These are phyloP conservation scores for Orbilia quercus DNA, from an alignment of 2,329 filamentous ascomycete genomes.

Conservation along the genomic window DNA sequence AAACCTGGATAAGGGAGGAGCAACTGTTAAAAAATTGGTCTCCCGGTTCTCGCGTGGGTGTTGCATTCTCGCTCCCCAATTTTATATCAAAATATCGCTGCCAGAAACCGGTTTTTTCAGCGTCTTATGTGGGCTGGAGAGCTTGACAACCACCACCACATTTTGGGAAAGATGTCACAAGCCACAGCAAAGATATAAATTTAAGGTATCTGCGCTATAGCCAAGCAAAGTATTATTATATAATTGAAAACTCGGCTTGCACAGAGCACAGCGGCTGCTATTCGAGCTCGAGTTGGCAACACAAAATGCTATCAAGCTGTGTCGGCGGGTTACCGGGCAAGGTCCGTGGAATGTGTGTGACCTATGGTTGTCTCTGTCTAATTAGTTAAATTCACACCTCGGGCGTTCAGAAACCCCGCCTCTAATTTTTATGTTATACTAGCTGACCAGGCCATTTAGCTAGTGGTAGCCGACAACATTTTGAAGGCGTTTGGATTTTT, in stretches of 20 bases:
- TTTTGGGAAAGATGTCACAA: neutral
- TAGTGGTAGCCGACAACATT: no score
- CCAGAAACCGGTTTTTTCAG: constrained; percentile 2
- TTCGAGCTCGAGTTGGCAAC: neutral
- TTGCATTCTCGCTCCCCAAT: neutral
- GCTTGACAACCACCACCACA: neutral
- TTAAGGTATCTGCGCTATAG: no score
- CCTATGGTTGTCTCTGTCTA: neutral
- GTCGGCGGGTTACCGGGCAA: constrained; percentile 7
- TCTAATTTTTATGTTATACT: no score
- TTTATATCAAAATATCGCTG: neutral
- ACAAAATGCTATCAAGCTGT: neutral
- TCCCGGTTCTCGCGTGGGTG: no score
- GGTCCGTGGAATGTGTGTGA: constrained; percentile 16
- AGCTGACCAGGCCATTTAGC: no score
- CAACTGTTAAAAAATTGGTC: neutral
- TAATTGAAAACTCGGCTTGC: neutral
- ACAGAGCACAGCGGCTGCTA: neutral
- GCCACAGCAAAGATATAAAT: neutral
- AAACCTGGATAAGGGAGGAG: neutral
- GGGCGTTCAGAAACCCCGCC: no score
- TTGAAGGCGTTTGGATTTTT: no score
- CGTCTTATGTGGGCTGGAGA: neutral
- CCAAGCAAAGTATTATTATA: constrained; percentile 3
- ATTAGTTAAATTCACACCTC: no score